Conservation (phyloP, 768 basidiomycete genomes). For the Trametes cinnabarina region DNA sequence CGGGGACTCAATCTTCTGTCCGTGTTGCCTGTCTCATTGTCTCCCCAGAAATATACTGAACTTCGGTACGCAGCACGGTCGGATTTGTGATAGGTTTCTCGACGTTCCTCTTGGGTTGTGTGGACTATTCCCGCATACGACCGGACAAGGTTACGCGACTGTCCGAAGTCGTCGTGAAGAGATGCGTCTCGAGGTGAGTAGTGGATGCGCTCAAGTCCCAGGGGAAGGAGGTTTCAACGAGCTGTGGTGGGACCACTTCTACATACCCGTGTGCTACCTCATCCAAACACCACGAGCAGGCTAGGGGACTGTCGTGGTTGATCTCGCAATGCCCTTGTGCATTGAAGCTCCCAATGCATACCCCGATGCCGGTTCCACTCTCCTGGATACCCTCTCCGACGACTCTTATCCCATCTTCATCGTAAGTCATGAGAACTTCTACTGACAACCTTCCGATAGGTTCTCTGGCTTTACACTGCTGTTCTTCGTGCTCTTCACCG, state of each 20-base stretch:
- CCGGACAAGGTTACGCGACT: conserved; percentile 66
- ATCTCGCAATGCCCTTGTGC: too few relatives aligned
- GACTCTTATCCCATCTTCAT: too few relatives aligned
- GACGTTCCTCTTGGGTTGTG: conserved; percentile 91
- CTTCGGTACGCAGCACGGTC: conserved; percentile 65
- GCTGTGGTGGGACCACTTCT: too few relatives aligned
- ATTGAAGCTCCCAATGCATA: too few relatives aligned
- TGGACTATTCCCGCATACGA: conserved; percentile 84
- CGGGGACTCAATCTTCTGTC: conserved; percentile 93
- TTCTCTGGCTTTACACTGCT: conserved; percentile 82
- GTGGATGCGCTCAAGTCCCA: too few relatives aligned
- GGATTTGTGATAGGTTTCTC: conserved; percentile 99
- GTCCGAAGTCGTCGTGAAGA: conserved; percentile 77
- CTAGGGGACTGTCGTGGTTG: too few relatives aligned
- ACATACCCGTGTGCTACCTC: too few relatives aligned
- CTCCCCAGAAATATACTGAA: conserved; percentile 28
- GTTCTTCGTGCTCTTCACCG: conserved; percentile 82
- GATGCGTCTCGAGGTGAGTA: conserved; percentile 76
- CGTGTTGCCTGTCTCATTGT: conserved; percentile 37
- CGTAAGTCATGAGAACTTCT: neutral
- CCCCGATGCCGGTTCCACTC: too few relatives aligned
- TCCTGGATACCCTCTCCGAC: too few relatives aligned
- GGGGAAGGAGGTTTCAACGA: too few relatives aligned
- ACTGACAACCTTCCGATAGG: conserved; percentile 36
- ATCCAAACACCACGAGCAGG: too few relatives aligned